phyloP scores from a whole-genome alignment of 2,329 filamentous ascomycete species.

The Arthrobotrys iridis region DNA sequence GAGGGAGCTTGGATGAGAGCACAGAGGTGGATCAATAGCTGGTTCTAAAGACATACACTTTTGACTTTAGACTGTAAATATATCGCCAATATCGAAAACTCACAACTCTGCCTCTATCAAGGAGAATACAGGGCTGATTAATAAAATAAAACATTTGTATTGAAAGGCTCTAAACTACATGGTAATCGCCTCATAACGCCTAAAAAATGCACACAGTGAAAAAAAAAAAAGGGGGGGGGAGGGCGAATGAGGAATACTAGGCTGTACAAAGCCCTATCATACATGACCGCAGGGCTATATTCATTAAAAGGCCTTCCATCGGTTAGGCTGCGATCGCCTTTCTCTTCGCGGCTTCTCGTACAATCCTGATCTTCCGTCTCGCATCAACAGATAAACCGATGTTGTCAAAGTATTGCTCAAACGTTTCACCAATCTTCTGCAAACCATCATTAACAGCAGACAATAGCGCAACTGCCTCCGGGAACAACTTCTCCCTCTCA shows the following conservation, averaged over 20 bases:
- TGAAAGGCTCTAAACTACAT: conserved; percentile 16
- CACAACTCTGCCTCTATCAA: neutral
- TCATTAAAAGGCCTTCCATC: neutral
- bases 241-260: neutral
- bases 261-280: neutral
- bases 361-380: conserved; percentile 28
- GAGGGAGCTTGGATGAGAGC: conserved; percentile 75
- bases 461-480: conserved; percentile 22
- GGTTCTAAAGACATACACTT: conserved; percentile 9
- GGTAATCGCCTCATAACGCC: conserved; percentile 24
- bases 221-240: neutral
- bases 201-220: neutral
- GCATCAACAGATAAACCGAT: conserved; percentile 28
- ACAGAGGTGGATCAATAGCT: conserved; percentile 60
- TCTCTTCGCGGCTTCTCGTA: conserved; percentile 13
- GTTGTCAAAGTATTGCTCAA: conserved; percentile 28
- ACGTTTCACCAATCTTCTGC: conserved; percentile 37
- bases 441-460: conserved; percentile 22
- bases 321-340: neutral
- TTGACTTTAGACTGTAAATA: neutral
- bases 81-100: neutral
- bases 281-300: neutral
- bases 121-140: neutral
- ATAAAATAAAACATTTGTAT: neutral
- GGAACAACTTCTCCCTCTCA: conserved; percentile 24